Base-by-base conservation (phyloP, 805 yeast species). In the Nakazawaea laoshanensis region DNA sequence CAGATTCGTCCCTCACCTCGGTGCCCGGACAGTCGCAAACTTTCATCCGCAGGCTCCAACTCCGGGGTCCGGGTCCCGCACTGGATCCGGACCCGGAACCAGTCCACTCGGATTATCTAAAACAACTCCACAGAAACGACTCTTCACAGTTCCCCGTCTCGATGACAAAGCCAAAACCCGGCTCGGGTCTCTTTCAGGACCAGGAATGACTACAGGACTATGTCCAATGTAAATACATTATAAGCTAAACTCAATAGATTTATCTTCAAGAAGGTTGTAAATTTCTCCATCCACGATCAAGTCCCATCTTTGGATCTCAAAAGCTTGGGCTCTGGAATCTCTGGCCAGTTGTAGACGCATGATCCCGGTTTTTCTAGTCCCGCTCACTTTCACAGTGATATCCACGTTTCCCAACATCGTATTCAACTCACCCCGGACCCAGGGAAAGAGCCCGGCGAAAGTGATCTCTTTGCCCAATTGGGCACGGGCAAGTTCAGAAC, bases 391-490 rank as follows among this genome's bases (percentile, higher is more conserved):
- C 46, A 86, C 87, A 19, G 55, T 54, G 41, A 92, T 72, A 52
- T 89, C 81, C 25, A 92, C 81, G 13, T 70, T 63, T 17, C 96
- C 96, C 40, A 74, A 67, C 40, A 85, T 86, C 19, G 92, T 85
- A 45, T 88, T 86, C 42, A 92, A 61, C 28, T 75, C 72, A 9
- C 98, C 98, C 37, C 67, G 59, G 38, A 89, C 77, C 96, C 96
- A 92, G 4, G 98, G 97, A 61, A 78, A 71, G 22, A 81, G 58
- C 18, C 78, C 74, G 19, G 74, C 70, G 50, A 79, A 86, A 24
- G 75, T 75, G 42, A 89, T 82, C 47, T 82, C 77, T 29, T 70
- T 72, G 13, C 97, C 97, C 29, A 89, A 59, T 3, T 59, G 49
- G 16, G 70, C 72, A 35, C 74, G 65, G 8, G 87, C 87, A 27